Evolutionary conservation across 1,284 basidiomycete species (phyloP), one percentile per base, ranked within the genome.

Genomic region (Malassezia arunalokei): DNA sequence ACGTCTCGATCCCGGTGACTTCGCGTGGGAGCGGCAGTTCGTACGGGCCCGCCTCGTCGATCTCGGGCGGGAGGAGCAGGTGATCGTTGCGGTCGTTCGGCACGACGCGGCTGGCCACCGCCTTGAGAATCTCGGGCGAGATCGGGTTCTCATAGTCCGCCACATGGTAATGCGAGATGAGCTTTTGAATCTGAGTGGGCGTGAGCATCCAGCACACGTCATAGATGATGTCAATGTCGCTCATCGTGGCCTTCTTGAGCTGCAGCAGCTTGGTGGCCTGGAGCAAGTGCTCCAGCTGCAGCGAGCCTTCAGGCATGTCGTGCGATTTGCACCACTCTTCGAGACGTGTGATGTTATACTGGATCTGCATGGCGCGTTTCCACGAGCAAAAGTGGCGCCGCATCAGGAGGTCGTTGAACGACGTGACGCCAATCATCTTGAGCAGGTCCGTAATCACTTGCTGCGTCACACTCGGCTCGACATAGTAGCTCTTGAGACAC

Each of bases 131-230:
- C 56, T 73, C 70, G 15, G 68, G 69, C 47, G 67, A 70, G 58
- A 73, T 73, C 30, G 70, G 70, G 50, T 73, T 71, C 58, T 95
- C 89, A 74, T 94, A 95, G 76, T 98, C 94, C 43, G 94, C 94
- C 56, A 94, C 91, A 70, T 94, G 92, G 78, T 98, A 98, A 76
- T 94, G 91, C 56, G 85, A 86, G 76, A 92, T 94, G 81, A 95
- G 88, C 70, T 92, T 86, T 77, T 98, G 94, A 65, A 99, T 98
- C 75, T 99, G 94, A 73, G 92, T 92, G 0, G 94, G 94, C 55
- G 90, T 96, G 48, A 99, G 79, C 84, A 99, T 98, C 94, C 94
- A 98, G 79, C 91, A 98, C 50, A 98, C 92, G 73, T 94, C 75
- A 59, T 95, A 98, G 66, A 96, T 92, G 66, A 98, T 96, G 75